Evolutionary conservation across 2,329 filamentous ascomycete genomes (phyloP).

Genomic region (Cytospora schulzeri): DNA sequence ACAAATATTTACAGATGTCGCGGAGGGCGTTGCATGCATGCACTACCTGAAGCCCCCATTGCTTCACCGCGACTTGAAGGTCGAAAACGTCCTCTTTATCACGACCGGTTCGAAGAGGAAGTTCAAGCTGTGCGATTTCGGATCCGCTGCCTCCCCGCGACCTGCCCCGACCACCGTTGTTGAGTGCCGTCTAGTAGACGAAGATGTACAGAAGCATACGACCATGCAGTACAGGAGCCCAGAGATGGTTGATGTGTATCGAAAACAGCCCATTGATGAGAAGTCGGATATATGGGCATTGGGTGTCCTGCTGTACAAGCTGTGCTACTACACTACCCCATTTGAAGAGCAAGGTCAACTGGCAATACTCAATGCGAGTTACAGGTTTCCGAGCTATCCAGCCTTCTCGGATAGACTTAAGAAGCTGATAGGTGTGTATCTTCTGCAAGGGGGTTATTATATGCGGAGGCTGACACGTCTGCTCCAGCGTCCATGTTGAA

Average conservation of each 20-base stretch:
- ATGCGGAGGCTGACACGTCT: conserved; percentile 10
- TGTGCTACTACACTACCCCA: conserved; percentile 98
- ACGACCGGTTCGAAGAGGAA: conserved; percentile 64
- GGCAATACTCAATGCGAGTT: conserved; percentile 94
- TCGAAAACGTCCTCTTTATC: conserved; percentile 95
- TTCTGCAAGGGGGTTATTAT: not conserved
- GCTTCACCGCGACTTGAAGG: conserved; percentile 92
- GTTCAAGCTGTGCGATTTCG: conserved; percentile 99
- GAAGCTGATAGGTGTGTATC: conserved; percentile 75
- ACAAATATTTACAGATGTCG: conserved; percentile 93
- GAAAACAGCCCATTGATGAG: conserved; percentile 94
- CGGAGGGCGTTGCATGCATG: conserved; percentile 97
- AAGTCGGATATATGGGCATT: conserved; percentile 99
- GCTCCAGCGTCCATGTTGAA: conserved; percentile 79
- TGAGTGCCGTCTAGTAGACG: conserved; percentile 90
- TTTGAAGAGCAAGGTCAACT: conserved; percentile 98
- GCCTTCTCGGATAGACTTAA: conserved; percentile 88
- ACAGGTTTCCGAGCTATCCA: conserved; percentile 86
- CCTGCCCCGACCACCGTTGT: conserved; percentile 83
- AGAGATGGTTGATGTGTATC: conserved; percentile 98
- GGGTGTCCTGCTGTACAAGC: conserved; percentile 92
- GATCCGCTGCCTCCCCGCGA: conserved; percentile 81
- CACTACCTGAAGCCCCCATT: conserved; percentile 95
- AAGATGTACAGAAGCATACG: conserved; percentile 95
- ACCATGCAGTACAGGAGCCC: conserved; percentile 97